These are phyloP conservation scores for Trichocomaceae sp. DNA, from an alignment of 2,329 filamentous ascomycete species.

Conservation along the genomic window DNA sequence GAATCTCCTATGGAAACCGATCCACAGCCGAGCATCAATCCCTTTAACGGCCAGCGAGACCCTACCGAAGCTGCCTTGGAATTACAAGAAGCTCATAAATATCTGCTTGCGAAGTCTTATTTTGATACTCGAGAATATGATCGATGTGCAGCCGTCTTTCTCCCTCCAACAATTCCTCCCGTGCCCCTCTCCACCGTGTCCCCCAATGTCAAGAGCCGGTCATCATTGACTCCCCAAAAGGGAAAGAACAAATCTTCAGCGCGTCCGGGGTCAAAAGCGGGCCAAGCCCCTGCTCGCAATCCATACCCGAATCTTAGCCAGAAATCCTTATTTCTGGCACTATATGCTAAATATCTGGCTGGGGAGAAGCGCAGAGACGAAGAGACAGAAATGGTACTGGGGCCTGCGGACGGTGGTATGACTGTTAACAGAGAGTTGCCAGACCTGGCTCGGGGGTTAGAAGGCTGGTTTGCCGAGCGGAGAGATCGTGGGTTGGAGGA, in stretches of 20 bases:
- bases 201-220: slow-evolving; percentile 33
- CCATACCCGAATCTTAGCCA: slow-evolving; percentile 61
- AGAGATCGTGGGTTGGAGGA: slow-evolving; percentile 53
- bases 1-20: slow-evolving; percentile 54
- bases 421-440: slow-evolving; percentile 80
- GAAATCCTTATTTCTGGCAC: slow-evolving; percentile 81
- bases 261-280: slow-evolving; percentile 25
- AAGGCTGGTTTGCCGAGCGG: slow-evolving; percentile 71
- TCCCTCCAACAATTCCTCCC: slow-evolving; percentile 71
- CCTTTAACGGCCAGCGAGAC: slow-evolving; percentile 53
- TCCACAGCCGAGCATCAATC: slow-evolving; percentile 45
- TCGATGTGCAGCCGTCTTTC: slow-evolving; percentile 81
- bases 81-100: slow-evolving; percentile 70
- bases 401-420: slow-evolving; percentile 79
- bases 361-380: slow-evolving; percentile 96
- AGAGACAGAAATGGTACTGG: slow-evolving; percentile 94
- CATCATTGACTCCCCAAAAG: slow-evolving; percentile 42
- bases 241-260: slow-evolving; percentile 54
- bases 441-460: slow-evolving; percentile 65
- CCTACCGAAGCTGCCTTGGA: slow-evolving; percentile 69
- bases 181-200: slow-evolving; percentile 47
- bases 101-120: slow-evolving; percentile 83
- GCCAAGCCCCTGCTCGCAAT: slow-evolving; percentile 27
- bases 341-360: slow-evolving; percentile 88
- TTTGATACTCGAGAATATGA: slow-evolving; percentile 96